Base-by-base conservation (phyloP, 164 flowering plant genomes). In the Magnolia changhungtana region DNA sequence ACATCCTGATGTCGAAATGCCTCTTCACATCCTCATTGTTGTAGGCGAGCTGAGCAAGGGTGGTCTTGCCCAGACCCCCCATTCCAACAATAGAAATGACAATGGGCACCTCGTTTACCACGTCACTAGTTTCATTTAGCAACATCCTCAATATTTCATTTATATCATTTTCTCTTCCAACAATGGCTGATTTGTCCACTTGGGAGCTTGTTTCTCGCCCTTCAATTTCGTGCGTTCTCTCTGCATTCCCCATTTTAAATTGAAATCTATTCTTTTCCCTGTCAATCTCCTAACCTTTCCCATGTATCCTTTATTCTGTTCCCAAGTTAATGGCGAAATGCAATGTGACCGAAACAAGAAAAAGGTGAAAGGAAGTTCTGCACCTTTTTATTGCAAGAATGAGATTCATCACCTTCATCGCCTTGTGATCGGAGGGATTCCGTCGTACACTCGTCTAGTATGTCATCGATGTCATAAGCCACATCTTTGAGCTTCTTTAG, bases 381-480 rank as follows among this genome's bases (percentile, higher is more conserved):
- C 65, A 61, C 9, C 65, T 65, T 1, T 29, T 23, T 20, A 20
- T 29, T 65, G 29, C 13, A 10, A 29, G 45, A 37, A 37, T 37
- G 45, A 37, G 45, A 37, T 37, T 37, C 45, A 37, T 37, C 45
- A 37, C 6, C 50, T 31, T 67, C 45, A 14, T 29, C 31, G 71
- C 20, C 68, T 65, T 23, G 13, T 65, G 11, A 20, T 2, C 7
- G 10, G 68, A 2, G 1, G 20, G 29, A 21, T 20, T 20, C 49
- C 0, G 64, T 58, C 66, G 7, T 19, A 21, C 67, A 73, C 1
- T 73, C 75, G 16, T 73, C 75, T 4, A 73, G 75, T 1, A 61
- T 24, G 37, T 61, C 66, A n/a, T 73, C 67, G 13, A 61, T 24
- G 29, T 73, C 75, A 16, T 73, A 73, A 8, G 75, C 67, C 8